phyloP scores from a whole-genome alignment of 1,139 yeast genomes.

The Hansenula lynferdii region DNA sequence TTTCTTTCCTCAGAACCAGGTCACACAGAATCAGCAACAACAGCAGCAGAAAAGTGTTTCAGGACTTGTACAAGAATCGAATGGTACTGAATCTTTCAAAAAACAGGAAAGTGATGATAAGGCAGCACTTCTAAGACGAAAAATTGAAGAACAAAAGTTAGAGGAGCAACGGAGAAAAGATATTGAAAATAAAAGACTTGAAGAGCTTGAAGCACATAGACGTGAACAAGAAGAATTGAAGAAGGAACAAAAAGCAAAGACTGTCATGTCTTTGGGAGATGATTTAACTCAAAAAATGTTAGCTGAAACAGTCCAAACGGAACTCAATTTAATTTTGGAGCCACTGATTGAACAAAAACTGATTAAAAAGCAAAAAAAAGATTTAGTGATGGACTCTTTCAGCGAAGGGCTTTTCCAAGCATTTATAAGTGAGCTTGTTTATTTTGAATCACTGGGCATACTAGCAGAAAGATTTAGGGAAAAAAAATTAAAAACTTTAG shows the following conservation, averaged over 20 bases:
- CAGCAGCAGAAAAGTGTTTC: not conserved
- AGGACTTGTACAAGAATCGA: too few relatives aligned
- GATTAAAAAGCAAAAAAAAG: constrained; percentile 27
- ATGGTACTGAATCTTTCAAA: not conserved
- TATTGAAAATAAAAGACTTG: constrained; percentile 4
- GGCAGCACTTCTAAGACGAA: not conserved
- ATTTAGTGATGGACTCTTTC: constrained; percentile 32
- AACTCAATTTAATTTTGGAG: constrained; percentile 24
- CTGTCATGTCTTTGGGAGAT: not conserved
- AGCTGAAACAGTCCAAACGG: constrained; percentile 21
- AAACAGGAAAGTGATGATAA: constrained; percentile 8
- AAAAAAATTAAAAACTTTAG: constrained; percentile 24
- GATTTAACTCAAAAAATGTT: constrained; percentile 13
- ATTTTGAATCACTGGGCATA: constrained; percentile 36
- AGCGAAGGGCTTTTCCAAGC: constrained; percentile 50
- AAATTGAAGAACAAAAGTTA: constrained; percentile 5
- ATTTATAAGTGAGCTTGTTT: constrained; percentile 52
- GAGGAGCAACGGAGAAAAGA: constrained; percentile 6
- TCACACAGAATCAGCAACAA: too few relatives aligned
- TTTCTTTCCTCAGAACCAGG: too few relatives aligned
- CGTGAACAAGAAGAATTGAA: constrained; percentile 9
- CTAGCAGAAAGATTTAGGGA: constrained; percentile 35
- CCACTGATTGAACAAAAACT: constrained; percentile 32
- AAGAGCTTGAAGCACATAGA: constrained; percentile 8
- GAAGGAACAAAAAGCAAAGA: constrained; percentile 9